These are phyloP conservation scores for Pythium vanterpoolii DNA, from an alignment of 352 stramenopile genomes.

Conservation along the genomic window DNA sequence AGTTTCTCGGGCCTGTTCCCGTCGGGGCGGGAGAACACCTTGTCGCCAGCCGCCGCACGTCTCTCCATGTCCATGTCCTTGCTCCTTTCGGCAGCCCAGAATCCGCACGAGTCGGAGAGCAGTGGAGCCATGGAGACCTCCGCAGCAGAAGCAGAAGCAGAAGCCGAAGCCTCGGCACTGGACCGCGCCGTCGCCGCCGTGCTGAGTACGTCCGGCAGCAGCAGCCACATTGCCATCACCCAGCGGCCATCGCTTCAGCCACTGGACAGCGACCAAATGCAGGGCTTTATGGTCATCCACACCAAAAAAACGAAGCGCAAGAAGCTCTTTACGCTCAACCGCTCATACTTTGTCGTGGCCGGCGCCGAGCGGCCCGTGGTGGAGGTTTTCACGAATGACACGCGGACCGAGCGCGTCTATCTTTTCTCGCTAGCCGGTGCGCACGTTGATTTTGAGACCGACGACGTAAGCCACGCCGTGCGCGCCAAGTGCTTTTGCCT, in stretches of 20 bases:
- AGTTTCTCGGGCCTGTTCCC: slow-evolving; percentile 13
- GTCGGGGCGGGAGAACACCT: not conserved
- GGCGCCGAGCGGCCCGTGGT: slow-evolving; percentile 51
- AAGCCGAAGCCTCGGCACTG: not conserved
- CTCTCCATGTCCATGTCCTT: slow-evolving; percentile 12
- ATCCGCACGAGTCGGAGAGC: not conserved
- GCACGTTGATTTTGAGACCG: slow-evolving; percentile 60
- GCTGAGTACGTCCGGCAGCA: slow-evolving; percentile 3
- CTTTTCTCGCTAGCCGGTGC: slow-evolving; percentile 56
- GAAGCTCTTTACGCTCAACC: slow-evolving; percentile 47
- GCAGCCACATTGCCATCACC: slow-evolving; percentile 11
- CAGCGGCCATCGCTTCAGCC: slow-evolving; percentile 24
- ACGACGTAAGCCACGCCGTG: slow-evolving; percentile 55
- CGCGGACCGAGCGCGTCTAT: slow-evolving; percentile 49
- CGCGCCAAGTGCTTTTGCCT: slow-evolving; percentile 79
- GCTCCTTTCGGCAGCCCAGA: not conserved
- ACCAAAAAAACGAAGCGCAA: slow-evolving; percentile 55
- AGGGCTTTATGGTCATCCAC: slow-evolving; percentile 61
- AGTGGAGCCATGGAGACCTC: not conserved
- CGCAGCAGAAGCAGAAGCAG: too few relatives aligned
- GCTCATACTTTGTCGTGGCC: slow-evolving; percentile 47
- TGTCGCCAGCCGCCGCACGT: not conserved
- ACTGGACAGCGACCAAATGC: slow-evolving; percentile 34
- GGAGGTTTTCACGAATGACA: slow-evolving; percentile 62
- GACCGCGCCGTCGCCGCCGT: slow-evolving; percentile 18